These are phyloP conservation scores for Penicillium sp. DNA, from an alignment of 2,329 filamentous ascomycete genomes.

Conservation along the genomic window DNA sequence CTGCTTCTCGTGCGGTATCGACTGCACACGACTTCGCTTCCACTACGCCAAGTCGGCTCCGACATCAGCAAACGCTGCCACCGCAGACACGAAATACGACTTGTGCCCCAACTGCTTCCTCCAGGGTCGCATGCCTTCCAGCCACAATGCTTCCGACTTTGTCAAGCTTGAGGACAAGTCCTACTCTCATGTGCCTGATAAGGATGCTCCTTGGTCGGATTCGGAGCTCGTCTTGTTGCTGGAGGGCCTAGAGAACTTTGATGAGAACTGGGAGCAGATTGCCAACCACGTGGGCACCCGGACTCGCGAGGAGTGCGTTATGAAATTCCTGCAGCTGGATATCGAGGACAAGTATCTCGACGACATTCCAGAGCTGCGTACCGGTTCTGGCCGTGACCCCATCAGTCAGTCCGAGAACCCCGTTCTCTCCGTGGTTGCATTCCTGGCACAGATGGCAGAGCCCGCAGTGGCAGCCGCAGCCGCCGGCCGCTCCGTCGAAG, in stretches of 20 bases:
- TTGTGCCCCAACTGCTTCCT: conserved; percentile 88
- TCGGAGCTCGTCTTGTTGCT: conserved; percentile 82
- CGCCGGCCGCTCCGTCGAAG: conserved; percentile 78
- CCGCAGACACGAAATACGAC: conserved; percentile 67
- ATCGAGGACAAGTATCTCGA: conserved; percentile 98
- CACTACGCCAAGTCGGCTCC: conserved; percentile 63
- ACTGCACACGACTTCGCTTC: conserved; percentile 71
- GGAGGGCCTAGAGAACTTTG: conserved; percentile 85
- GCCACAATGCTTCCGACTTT: conserved; percentile 75
- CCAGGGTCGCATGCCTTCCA: conserved; percentile 75
- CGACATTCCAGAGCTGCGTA: conserved; percentile 64
- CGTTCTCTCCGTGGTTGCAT: conserved; percentile 91
- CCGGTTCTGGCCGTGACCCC: conserved; percentile 73
- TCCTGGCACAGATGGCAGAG: conserved; percentile 85
- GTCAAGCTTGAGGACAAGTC: conserved; percentile 83
- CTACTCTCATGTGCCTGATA: conserved; percentile 72
- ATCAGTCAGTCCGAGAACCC: conserved; percentile 94
- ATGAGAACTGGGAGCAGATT: conserved; percentile 93
- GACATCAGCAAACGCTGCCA: conserved; percentile 53
- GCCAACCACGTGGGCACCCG: conserved; percentile 87
- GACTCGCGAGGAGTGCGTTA: conserved; percentile 89
- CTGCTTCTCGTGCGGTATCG: conserved; percentile 87
- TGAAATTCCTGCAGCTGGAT: conserved; percentile 92
- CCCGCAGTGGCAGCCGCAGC: conserved; percentile 86
- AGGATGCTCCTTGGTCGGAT: conserved; percentile 86